Evolutionary conservation across 177 flowering plant genomes (phyloP), one percentile per base, ranked within the genome.

Genomic region (Vitis hybrid): DNA sequence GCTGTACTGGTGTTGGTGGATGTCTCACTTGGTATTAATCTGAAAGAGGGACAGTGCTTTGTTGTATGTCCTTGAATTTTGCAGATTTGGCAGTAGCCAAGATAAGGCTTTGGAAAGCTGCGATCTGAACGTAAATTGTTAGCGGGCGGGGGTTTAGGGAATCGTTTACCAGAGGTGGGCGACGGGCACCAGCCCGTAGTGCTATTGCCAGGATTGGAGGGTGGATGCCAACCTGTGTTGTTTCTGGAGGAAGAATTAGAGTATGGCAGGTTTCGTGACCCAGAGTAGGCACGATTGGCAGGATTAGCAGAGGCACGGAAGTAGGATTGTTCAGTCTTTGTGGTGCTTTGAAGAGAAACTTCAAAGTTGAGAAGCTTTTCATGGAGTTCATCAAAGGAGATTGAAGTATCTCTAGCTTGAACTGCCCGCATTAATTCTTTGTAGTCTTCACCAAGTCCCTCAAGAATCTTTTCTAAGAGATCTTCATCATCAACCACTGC

Each of bases 341-440:
- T 22, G 8, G 11, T 13, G 6, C 55, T 10, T 10, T 20, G 22
- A 20, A 63, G 13, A 6, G 29, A 48, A n/a, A 45, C 53, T 49
- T 63, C 53, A n/a, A 11, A 4, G 15, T 63, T 13, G 66, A 39
- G 13, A 11, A 63, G 18, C 10, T 31, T 63, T 63, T 63, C 66
- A 63, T 63, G 66, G 8, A 63, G 48, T 50, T 63, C 67, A 63
- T 63, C 52, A 20, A 63, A 63, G 67, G 67, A 20, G 8, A 63
- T 63, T 18, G 50, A 7, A 2, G 53, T 63, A 39, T 63, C 52
- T 11, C 67, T n/a, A 12, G 26, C 67, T 45, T 63, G 9, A 10
- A 63, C 31, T 19, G 20, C 53, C 19, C 48, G 19, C 45, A 49
- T 18, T 22, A 63, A 13, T 22, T 14, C n/a, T 14, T 60, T 60